A percentile compares a stretch with the other conserved stretches of the same genome.
These are phyloP conservation scores for Botrytis byssoidea DNA, from an alignment of 2,329 filamentous ascomycete genomes.

Conservation along the genomic window DNA sequence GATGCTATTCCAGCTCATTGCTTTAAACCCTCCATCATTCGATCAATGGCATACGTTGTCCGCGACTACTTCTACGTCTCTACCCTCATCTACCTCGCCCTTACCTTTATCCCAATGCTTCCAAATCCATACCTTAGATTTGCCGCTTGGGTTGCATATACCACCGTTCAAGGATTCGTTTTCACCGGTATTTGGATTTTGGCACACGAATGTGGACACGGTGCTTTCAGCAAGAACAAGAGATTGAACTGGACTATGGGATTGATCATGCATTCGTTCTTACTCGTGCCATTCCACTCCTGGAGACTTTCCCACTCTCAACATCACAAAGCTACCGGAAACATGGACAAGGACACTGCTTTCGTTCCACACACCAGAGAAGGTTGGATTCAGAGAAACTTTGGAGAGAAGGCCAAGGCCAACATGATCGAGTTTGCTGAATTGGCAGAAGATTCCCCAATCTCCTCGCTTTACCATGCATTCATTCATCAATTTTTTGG, in stretches of 20 bases:
- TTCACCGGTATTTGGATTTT: constrained; percentile 71
- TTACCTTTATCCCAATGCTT: constrained; percentile 54
- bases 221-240: constrained; percentile 60
- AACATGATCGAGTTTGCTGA: constrained; percentile 47
- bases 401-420: constrained; percentile 33
- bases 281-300: constrained; percentile 69
- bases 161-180: constrained; percentile 64
- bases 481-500: constrained; percentile 62
- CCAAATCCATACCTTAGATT: constrained; percentile 47
- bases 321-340: constrained; percentile 67
- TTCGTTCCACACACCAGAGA: constrained; percentile 55
- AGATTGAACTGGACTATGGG: constrained; percentile 62
- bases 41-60: constrained; percentile 56
- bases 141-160: constrained; percentile 58
- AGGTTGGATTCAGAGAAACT: constrained; percentile 35
- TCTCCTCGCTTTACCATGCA: constrained; percentile 53
- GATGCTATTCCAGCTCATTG: constrained; percentile 60
- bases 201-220: constrained; percentile 70
- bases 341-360: constrained; percentile 66
- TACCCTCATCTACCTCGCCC: constrained; percentile 47
- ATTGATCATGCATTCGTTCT: constrained; percentile 62
- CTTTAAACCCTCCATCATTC: constrained; percentile 57
- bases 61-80: constrained; percentile 55
- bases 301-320: constrained; percentile 70
- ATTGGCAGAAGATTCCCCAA: constrained; percentile 62